Evolutionary conservation across 208 protist genomes (phyloP).

Genomic region (Leishmania lainsoni): DNA sequence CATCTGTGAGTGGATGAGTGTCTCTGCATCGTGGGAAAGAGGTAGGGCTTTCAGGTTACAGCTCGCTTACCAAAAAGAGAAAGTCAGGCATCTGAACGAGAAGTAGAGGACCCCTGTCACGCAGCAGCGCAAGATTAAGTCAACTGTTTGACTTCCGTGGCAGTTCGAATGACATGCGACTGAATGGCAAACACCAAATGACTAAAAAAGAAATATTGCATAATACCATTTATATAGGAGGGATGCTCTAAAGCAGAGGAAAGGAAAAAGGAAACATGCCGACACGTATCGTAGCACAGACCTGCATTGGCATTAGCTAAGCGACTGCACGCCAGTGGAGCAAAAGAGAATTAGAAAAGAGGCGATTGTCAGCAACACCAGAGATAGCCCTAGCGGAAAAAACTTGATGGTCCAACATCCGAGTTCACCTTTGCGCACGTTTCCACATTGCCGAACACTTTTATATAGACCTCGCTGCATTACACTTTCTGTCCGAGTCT

Average conservation of each 20-base stretch:
- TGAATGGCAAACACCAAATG: background rate
- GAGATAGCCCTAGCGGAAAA: background rate
- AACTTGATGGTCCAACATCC: background rate
- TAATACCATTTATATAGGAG: background rate
- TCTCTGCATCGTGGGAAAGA: background rate
- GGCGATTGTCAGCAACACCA: background rate
- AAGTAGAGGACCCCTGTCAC: background rate
- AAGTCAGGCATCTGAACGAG: background rate
- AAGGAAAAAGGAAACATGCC: background rate
- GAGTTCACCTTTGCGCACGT: background rate
- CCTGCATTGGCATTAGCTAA: constrained; percentile 5
- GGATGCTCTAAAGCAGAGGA: background rate
- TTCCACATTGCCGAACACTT: background rate
- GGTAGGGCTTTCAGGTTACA: background rate
- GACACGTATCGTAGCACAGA: background rate
- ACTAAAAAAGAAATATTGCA: background rate
- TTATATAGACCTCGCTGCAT: background rate
- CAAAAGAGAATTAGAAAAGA: background rate
- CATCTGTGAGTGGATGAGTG: background rate
- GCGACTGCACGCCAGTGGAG: background rate
- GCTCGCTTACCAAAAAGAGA: background rate
- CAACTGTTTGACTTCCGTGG: background rate
- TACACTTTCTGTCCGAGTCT: background rate
- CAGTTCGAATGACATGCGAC: background rate
- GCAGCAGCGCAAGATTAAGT: background rate